Percentiles rank a stretch among this genome's conserved stretches.
These are phyloP conservation scores for Parasitella parasitica DNA, from an alignment of 371 early-diverging fungal species.

Conservation along the genomic window DNA sequence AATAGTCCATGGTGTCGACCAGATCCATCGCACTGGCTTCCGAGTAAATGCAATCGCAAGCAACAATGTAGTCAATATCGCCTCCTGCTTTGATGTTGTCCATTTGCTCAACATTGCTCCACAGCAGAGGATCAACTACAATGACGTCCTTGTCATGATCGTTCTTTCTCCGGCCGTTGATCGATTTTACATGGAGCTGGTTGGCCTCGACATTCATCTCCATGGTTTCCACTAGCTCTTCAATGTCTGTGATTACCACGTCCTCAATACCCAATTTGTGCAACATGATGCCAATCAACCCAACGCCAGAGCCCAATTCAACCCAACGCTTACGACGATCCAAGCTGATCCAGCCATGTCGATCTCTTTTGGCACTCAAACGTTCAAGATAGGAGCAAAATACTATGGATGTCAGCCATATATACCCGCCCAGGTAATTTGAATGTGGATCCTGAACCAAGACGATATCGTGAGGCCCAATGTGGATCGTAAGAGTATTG, in stretches of 20 bases:
- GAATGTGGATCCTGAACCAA: slow-evolving; percentile 54
- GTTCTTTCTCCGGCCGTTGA: slow-evolving; percentile 42
- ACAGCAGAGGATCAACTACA: slow-evolving; percentile 43
- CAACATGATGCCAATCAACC: slow-evolving; percentile 51
- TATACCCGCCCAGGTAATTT: slow-evolving; percentile 45
- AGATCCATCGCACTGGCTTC: slow-evolving; percentile 53
- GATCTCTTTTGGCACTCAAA: slow-evolving; percentile 19
- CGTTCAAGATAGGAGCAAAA: slow-evolving; percentile 46
- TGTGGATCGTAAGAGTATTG: slow-evolving; percentile 42
- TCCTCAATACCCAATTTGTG: slow-evolving; percentile 44
- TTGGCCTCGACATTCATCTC: slow-evolving; percentile 51
- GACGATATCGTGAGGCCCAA: slow-evolving; percentile 35
- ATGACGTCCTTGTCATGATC: slow-evolving; percentile 20
- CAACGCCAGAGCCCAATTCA: slow-evolving; percentile 54
- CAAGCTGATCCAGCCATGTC: slow-evolving; percentile 39
- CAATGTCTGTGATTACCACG: slow-evolving; percentile 50
- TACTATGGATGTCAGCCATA: slow-evolving; percentile 50
- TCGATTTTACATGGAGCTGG: slow-evolving; percentile 25
- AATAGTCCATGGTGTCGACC: slow-evolving; percentile 45
- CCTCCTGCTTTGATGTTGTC: slow-evolving; percentile 29
- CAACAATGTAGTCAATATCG: slow-evolving; percentile 50
- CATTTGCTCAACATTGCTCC: slow-evolving; percentile 45
- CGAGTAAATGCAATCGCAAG: slow-evolving; percentile 59
- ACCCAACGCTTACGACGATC: slow-evolving; percentile 46
- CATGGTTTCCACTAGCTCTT: slow-evolving; percentile 41